Conservation (phyloP, 495 filamentous ascomycete species). For the Penicillium goetzii region DNA sequence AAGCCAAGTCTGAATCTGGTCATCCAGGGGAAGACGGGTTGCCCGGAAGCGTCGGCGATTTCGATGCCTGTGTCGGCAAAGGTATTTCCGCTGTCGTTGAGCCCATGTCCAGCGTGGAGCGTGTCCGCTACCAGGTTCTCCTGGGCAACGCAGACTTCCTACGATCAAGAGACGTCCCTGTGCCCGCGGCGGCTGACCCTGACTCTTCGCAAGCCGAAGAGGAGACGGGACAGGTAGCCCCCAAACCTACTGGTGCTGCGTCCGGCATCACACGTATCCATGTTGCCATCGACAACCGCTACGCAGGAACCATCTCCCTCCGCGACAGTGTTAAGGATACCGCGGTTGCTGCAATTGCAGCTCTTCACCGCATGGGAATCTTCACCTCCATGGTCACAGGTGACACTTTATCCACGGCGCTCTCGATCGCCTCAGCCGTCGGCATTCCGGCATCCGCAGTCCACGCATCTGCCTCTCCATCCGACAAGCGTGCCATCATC, state of each 20-base stretch:
- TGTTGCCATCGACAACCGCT: conserved; percentile 79
- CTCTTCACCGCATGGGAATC: conserved; percentile 81
- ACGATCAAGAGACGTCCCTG: conserved; percentile 62
- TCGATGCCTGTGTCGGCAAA: conserved; percentile 80
- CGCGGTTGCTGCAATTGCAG: conserved; percentile 81
- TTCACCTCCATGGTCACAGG: conserved; percentile 91
- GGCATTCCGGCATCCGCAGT: conserved; percentile 77
- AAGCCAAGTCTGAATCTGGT: conserved; percentile 73
- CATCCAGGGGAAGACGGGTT: conserved; percentile 72
- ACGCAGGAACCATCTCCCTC: conserved; percentile 80
- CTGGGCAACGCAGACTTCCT: conserved; percentile 84
- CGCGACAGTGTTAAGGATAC: conserved; percentile 88
- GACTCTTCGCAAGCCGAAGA: conserved; percentile 33
- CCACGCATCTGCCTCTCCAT: conserved; percentile 80
- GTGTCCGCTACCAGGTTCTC: conserved; percentile 73
- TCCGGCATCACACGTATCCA: conserved; percentile 87
- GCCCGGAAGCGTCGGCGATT: conserved; percentile 82
- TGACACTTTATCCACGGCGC: conserved; percentile 80
- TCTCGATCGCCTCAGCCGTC: conserved; percentile 79
- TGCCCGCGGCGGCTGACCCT: conserved; percentile 66
- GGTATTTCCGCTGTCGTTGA: conserved; percentile 84
- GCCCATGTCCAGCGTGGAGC: conserved; percentile 66
- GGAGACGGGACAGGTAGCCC: conserved; percentile 25
- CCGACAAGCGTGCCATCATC: conserved; percentile 86
- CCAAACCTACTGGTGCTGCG: conserved; percentile 35